Conservation (phyloP, 2,329 filamentous ascomycete species). For the Xylaria hypoxylon region DNA sequence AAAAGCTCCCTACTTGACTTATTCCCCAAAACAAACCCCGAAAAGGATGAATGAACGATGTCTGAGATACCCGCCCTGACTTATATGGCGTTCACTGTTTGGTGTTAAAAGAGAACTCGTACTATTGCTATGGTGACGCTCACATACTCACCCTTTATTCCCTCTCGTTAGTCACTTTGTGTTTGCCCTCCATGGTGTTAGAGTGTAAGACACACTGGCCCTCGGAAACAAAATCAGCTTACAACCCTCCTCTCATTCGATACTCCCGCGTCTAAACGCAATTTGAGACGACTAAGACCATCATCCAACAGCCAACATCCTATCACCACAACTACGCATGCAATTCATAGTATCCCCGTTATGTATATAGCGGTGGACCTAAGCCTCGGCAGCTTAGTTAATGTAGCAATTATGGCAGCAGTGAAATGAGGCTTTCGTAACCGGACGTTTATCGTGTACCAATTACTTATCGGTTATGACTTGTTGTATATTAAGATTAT, state of each 20-base stretch:
- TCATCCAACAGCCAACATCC: not conserved
- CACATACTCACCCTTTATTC: slow-evolving; percentile 1
- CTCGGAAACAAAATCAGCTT: slow-evolving; percentile 1
- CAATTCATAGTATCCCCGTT: not conserved
- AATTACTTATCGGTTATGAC: not conserved
- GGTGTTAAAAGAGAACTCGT: slow-evolving; percentile 18
- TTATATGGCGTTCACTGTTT: slow-evolving; percentile 26
- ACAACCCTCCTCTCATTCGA: slow-evolving; percentile 6
- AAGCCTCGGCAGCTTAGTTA: not conserved
- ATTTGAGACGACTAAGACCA: not conserved
- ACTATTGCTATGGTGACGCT: slow-evolving; percentile 26
- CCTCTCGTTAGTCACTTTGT: slow-evolving; percentile 6
- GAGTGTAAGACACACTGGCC: slow-evolving; percentile 13
- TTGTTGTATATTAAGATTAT: not conserved
- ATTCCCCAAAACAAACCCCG: not conserved
- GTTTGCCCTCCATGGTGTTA: slow-evolving; percentile 18
- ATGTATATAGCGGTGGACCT: not conserved
- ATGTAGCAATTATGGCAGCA: not conserved
- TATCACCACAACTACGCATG: not conserved
- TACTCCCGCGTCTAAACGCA: not conserved
- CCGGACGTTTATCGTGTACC: not conserved
- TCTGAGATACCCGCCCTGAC: slow-evolving; percentile 37
- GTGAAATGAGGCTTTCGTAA: not conserved
- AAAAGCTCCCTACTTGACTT: slow-evolving; percentile 28
- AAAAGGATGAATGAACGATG: slow-evolving; percentile 32